Base-by-base conservation (phyloP, 73 alveolate genomes). In the Blepharisma stoltei region DNA sequence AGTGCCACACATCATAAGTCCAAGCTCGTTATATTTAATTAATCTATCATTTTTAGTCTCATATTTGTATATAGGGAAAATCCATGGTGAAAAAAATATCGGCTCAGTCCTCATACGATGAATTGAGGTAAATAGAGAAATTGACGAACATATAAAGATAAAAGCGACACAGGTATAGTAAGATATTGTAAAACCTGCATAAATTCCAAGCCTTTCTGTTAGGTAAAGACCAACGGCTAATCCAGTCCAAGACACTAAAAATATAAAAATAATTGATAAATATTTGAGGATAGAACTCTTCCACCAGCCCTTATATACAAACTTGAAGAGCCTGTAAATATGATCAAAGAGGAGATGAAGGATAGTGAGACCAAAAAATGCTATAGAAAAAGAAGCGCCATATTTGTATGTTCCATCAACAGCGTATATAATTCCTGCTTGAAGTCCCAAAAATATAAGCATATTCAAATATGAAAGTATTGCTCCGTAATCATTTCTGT, bases 41-140 rank as follows among this genome's bases (percentile, higher is more conserved):
- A 90, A 73, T 46, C 81, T 78, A 44, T 88, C 82, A 50, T 80
- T 86, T 70, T 78, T 76, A 4, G 97, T 84, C 48, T 80, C 75
- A 71, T 90, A 90, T 21, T 69, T 87, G 77, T 70, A 90, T 9
- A 86, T 80, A 8, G 97, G 97, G 89, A 90, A 87, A 6, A 90
- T 53, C 90, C 90, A 87, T 9, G 97, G 90, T 2, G 93, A 83
- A 78, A 67, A 88, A 68, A 87, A 87, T 37, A 90, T 69, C 18
- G 97, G 97, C 25, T 55, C 52, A 6, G 68, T 67, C 25, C 73
- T 89, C 50, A 54, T 52, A 14, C 75, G 50, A 32, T 55, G 18
- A 6, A 78, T 20, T 71, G 83, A 91, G 68, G 67, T 79, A 23
- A 55, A 60, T 27, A 87, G 41, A 18, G 54, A 54, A 11, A 78